Evolutionary conservation across 805 yeast genomes (phyloP).

Genomic region (Saccharomycopsis babjevae): DNA sequence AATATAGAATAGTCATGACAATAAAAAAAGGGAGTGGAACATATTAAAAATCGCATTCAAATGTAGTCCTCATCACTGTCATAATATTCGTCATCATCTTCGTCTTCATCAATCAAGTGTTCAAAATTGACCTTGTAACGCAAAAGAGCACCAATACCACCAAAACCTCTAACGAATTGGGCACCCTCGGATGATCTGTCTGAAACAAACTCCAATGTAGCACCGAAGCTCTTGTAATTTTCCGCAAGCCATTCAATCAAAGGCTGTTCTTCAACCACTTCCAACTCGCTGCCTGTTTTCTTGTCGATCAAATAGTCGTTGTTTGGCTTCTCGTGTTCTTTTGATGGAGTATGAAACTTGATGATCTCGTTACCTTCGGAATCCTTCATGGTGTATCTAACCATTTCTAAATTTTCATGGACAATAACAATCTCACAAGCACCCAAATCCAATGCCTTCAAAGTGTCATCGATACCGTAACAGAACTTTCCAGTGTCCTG

Average conservation of each 20-base stretch:
- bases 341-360: constrained; percentile 54
- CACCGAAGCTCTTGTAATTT: constrained; percentile 90
- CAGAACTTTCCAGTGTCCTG: constrained; percentile 97
- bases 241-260: constrained; percentile 97
- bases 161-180: constrained; percentile 94
- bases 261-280: constrained; percentile 71
- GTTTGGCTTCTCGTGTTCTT: constrained; percentile 43
- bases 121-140: constrained; percentile 97
- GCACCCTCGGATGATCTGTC: constrained; percentile 98
- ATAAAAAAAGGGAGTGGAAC: neutral
- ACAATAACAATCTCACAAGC: constrained; percentile 91
- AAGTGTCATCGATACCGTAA: constrained; percentile 93
- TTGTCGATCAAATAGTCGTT: constrained; percentile 72
- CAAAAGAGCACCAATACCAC: constrained; percentile 96
- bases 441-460: constrained; percentile 93
- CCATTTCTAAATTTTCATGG: constrained; percentile 78
- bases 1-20: neutral
- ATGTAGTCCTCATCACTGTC: constrained; percentile 28
- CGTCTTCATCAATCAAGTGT: constrained; percentile 65
- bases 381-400: constrained; percentile 78
- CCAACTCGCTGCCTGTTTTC: constrained; percentile 86
- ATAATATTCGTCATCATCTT: constrained; percentile 26
- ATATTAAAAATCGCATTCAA: constrained; percentile 14
- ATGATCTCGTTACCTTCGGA: constrained; percentile 68
- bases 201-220: constrained; percentile 89